Evolutionary conservation across 2,329 filamentous ascomycete species (phyloP).

Genomic region (Fusarium nodosum): DNA sequence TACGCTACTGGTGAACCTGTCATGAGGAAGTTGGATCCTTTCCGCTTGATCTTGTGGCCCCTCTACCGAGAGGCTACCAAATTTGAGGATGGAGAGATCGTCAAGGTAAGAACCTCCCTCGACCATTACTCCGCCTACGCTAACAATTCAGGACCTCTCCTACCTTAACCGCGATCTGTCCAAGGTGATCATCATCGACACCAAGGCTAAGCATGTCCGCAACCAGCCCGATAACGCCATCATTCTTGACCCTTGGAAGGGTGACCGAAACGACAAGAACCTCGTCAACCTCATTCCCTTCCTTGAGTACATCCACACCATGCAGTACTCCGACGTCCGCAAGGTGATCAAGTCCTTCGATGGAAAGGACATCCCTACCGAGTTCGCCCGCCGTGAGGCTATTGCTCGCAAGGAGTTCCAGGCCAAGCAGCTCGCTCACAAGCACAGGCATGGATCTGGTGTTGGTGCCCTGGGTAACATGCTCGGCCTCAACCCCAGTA

Average conservation of each 20-base stretch:
- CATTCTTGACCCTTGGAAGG: slow-evolving; percentile 89
- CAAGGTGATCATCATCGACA: slow-evolving; percentile 96
- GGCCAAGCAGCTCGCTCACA: slow-evolving; percentile 78
- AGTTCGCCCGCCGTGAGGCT: slow-evolving; percentile 91
- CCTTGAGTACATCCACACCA: slow-evolving; percentile 95
- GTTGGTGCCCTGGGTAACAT: slow-evolving; percentile 78
- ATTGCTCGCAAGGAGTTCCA: slow-evolving; percentile 88
- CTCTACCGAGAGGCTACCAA: slow-evolving; percentile 96
- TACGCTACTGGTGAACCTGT: slow-evolving; percentile 88
- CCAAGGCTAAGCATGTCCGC: slow-evolving; percentile 82
- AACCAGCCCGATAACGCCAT: slow-evolving; percentile 98
- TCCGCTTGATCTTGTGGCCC: slow-evolving; percentile 94
- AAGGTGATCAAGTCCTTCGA: slow-evolving; percentile 89
- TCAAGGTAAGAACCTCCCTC: slow-evolving; percentile 78
- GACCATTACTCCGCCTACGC: slow-evolving; percentile 1
- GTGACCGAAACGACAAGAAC: slow-evolving; percentile 84
- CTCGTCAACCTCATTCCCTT: slow-evolving; percentile 93
- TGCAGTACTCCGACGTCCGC: slow-evolving; percentile 90
- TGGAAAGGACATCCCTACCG: slow-evolving; percentile 87
- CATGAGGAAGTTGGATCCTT: slow-evolving; percentile 93
- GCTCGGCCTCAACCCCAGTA: slow-evolving; percentile 81
- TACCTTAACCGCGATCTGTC: slow-evolving; percentile 96
- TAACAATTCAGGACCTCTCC: slow-evolving; percentile 80
- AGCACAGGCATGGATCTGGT: slow-evolving; percentile 68
- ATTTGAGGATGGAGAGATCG: slow-evolving; percentile 94